These are phyloP conservation scores for Tylopilus cervinicoccineus DNA, from an alignment of 768 basidiomycete genomes.

Conservation along the genomic window DNA sequence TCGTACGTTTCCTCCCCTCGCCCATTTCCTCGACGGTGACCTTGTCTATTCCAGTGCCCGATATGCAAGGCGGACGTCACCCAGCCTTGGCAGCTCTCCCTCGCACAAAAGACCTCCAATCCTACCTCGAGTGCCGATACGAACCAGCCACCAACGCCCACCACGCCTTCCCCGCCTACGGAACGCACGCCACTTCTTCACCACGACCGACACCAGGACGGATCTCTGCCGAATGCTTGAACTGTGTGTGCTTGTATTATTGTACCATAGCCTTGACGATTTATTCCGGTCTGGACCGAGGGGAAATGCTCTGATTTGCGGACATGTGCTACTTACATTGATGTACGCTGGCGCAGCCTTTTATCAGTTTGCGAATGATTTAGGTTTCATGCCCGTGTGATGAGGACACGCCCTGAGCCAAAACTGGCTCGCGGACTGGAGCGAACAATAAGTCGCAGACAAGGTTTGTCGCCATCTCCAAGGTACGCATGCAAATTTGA, in stretches of 20 bases:
- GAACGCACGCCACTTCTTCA: slow-evolving; percentile 35
- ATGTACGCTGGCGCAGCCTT: slow-evolving; percentile 8
- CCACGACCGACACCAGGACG: slow-evolving; percentile 14
- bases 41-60: slow-evolving; percentile 59
- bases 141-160: slow-evolving; percentile 5
- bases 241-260: slow-evolving; percentile 14
- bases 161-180: slow-evolving; percentile 18
- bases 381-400: slow-evolving; percentile 16
- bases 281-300: background rate
- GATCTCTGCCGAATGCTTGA: slow-evolving; percentile 13
- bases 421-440: slow-evolving; percentile 7
- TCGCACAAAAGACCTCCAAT: slow-evolving; percentile 9
- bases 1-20: slow-evolving; percentile 49
- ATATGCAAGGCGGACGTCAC: slow-evolving; percentile 93
- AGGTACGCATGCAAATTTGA: slow-evolving; percentile 29
- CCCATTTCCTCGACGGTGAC: slow-evolving; percentile 5
- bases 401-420: slow-evolving; percentile 1
- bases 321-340: slow-evolving; percentile 10
- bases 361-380: slow-evolving; percentile 22
- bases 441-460: slow-evolving; percentile 26
- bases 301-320: background rate
- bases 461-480: slow-evolving; percentile 26
- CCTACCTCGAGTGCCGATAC: slow-evolving; percentile 1
- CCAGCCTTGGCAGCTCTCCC: slow-evolving; percentile 40
- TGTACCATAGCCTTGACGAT: slow-evolving; percentile 22